phyloP scores from a whole-genome alignment of 1,284 basidiomycete genomes.

The Acaromyces ingoldii region DNA sequence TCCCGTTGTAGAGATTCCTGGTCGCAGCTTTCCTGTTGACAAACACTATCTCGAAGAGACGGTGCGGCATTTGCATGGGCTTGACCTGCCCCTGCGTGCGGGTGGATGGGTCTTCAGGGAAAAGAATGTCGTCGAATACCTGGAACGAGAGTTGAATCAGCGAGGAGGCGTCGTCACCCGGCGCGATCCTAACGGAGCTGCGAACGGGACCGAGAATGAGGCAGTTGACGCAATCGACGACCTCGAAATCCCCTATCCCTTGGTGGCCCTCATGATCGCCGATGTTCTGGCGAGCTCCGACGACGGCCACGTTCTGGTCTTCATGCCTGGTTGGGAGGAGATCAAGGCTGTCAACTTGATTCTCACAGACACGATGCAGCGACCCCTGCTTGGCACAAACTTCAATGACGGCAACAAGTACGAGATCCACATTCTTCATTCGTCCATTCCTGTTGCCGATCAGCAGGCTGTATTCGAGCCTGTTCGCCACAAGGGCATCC shows the following conservation, averaged over 20 bases:
- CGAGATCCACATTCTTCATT: constrained; percentile 83
- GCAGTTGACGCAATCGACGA: constrained; percentile 59
- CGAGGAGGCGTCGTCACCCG: constrained; percentile 16
- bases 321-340: constrained; percentile 88
- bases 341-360: constrained; percentile 73
- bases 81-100: constrained; percentile 38
- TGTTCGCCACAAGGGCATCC: constrained; percentile 58
- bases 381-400: constrained; percentile 54
- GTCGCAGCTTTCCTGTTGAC: constrained; percentile 81
- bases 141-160: constrained; percentile 61
- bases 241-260: constrained; percentile 73
- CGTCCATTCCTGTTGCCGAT: constrained; percentile 79
- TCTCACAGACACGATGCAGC: constrained; percentile 56
- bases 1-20: constrained; percentile 78
- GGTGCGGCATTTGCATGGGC: constrained; percentile 50
- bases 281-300: constrained; percentile 70
- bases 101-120: constrained; percentile 70
- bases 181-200: not conserved
- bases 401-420: constrained; percentile 55
- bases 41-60: constrained; percentile 79
- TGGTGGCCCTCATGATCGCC: constrained; percentile 76
- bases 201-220: constrained; percentile 28
- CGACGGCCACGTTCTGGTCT: constrained; percentile 85
- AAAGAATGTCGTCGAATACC: constrained; percentile 70
- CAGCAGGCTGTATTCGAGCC: constrained; percentile 79